Conservation (phyloP, 768 basidiomycete genomes). For the Mycena epipterygia region DNA sequence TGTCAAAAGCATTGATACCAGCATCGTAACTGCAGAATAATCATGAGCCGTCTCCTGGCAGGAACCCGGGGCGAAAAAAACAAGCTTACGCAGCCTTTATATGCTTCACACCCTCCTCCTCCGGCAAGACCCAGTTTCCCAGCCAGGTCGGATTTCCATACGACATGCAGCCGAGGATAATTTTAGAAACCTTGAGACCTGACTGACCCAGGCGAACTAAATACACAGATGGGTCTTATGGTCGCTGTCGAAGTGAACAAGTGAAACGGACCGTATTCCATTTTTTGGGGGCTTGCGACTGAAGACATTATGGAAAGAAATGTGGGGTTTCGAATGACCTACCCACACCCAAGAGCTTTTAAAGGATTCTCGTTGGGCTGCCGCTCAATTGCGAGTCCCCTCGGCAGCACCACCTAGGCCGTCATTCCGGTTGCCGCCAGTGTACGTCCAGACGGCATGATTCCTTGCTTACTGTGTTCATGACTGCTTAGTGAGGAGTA, state of each 20-base stretch:
- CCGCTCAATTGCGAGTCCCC: neutral
- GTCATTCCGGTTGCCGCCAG: too few relatives aligned
- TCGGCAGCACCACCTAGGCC: too few relatives aligned
- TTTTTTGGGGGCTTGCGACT: neutral
- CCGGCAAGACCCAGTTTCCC: constrained; percentile 51
- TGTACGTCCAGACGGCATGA: too few relatives aligned
- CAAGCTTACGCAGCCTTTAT: constrained; percentile 44
- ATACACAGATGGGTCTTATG: neutral
- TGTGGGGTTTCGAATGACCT: neutral
- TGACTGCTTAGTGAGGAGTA: too few relatives aligned
- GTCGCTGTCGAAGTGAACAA: neutral
- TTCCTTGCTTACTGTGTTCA: too few relatives aligned
- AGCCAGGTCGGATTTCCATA: constrained; percentile 48
- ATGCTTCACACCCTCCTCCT: constrained; percentile 52
- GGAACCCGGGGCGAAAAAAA: neutral
- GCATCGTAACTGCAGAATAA: constrained; percentile 3
- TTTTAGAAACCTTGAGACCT: constrained; percentile 63
- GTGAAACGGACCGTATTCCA: neutral
- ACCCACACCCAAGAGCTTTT: neutral
- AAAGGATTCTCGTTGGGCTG: neutral
- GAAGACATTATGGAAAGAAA: neutral
- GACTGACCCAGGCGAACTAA: constrained; percentile 60
- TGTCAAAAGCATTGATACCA: constrained; percentile 23
- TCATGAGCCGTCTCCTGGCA: neutral
- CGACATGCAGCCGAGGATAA: constrained; percentile 45